A percentile compares a stretch with the other conserved stretches of the same genome.
Evolutionary conservation across 495 filamentous ascomycete species (phyloP).

Genomic region (Aspergillus saccharolyticus): DNA sequence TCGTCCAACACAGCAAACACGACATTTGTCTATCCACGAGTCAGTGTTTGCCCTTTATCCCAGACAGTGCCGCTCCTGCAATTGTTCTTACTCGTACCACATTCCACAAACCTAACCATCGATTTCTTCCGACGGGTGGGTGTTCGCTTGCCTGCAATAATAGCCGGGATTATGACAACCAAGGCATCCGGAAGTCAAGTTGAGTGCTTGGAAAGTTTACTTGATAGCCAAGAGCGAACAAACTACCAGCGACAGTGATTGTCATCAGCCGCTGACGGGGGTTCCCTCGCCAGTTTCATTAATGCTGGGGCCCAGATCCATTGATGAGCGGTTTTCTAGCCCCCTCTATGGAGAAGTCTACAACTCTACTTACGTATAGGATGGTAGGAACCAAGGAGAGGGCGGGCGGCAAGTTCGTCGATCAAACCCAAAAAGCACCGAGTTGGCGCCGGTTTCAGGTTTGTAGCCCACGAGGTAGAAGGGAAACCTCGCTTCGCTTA

Average conservation of each 20-base stretch:
- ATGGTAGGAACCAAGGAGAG: slow-evolving; percentile 4
- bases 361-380: not conserved
- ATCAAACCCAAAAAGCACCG: slow-evolving; percentile 7
- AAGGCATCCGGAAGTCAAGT: not conserved
- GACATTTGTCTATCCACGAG: not conserved
- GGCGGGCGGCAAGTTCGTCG: slow-evolving; percentile 9
- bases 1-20: not conserved
- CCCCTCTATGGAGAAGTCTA: not conserved
- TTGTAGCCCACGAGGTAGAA: not conserved
- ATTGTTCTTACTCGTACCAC: not conserved
- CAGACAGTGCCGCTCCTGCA: not conserved
- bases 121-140: not conserved
- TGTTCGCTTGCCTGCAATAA: not conserved
- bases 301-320: not conserved
- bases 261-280: not conserved
- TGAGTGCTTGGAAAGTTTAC: not conserved
- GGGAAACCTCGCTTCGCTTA: not conserved
- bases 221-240: not conserved
- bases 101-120: not conserved
- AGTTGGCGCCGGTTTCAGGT: slow-evolving; percentile 10
- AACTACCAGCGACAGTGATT: not conserved
- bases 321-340: not conserved
- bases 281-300: slow-evolving; percentile 6
- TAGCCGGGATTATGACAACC: not conserved
- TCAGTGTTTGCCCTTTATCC: not conserved